Base-by-base conservation (phyloP, 2,329 filamentous ascomycete genomes). In the Lasiodiplodia gonubiensis region DNA sequence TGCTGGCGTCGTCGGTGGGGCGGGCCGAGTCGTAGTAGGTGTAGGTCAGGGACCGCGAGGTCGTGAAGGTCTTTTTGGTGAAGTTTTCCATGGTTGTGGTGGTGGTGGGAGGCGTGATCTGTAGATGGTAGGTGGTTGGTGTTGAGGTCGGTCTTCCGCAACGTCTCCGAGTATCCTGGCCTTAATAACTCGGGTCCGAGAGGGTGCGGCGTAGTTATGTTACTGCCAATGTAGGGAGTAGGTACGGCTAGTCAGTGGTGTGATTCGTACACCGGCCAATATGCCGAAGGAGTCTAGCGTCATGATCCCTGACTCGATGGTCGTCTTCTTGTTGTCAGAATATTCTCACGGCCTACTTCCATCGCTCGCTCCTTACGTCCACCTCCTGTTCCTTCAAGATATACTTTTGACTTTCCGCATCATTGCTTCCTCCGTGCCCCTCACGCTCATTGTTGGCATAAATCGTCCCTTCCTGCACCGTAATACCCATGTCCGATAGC, bases 11-110 rank as follows among this genome's bases (percentile, higher is more conserved):
- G 35, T 30, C 12, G 35, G n/a, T 7, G 10, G 74, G 74, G 8
- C 35, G 49, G 0, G 71, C 68, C 4, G 73, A 71, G 7, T 68
- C 68, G 66, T 75, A 76, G 70, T 76, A 76, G 12, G 71, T 74
- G 61, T 76, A 76, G 11, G 72, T 75, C 14, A 68, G n/a, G 2
- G 37, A 72, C n/a, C 72, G 72, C 21, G 73, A 69, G 51, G 72
- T 74, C 39, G 71, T 74, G 11, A 76, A 53, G 2, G 73, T 74
- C 52, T 76, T 75, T 54, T 73, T 74, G 21, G 69, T 55, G 65
- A 76, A 74, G 4, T 65, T 67, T 35, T 76, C 74, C 74, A 76
- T 76, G 4, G 37, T 60, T 33, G 30, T 33, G 27, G 27, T 33
- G 30, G 7, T 33, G 8, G 30, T 33, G n/a, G n/a, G n/a, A n/a